Evolutionary conservation across 2,329 filamentous ascomycete genomes (phyloP).

Genomic region (Alternaria infectoria): DNA sequence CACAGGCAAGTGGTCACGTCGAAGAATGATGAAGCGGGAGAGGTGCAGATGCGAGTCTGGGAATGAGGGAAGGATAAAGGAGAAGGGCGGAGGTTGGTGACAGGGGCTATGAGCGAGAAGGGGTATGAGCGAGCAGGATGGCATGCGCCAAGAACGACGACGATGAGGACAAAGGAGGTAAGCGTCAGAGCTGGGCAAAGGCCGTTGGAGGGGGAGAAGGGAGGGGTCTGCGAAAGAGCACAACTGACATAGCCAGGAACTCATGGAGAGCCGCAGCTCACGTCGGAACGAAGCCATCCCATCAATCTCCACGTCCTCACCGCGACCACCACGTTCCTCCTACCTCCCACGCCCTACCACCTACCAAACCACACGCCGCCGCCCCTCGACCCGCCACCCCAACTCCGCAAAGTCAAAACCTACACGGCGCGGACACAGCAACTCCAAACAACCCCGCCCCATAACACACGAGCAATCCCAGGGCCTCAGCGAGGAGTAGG

Average conservation of each 20-base stretch:
- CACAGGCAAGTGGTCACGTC: background rate
- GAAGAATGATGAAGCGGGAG: background rate
- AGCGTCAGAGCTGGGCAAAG: background rate
- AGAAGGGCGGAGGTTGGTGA: background rate
- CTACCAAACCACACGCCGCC: background rate
- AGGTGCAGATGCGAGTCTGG: background rate
- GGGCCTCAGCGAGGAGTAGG: constrained; percentile 16
- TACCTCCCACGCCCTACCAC: background rate
- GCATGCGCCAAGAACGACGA: background rate
- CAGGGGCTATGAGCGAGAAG: background rate
- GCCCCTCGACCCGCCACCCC: constrained; percentile 16
- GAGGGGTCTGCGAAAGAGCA: background rate
- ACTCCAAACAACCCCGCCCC: constrained; percentile 7
- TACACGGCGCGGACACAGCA: constrained; percentile 25
- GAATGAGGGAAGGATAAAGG: background rate
- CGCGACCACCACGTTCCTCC: background rate
- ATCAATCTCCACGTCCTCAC: background rate
- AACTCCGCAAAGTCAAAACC: constrained; percentile 3
- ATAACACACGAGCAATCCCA: constrained; percentile 12
- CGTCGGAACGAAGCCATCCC: background rate
- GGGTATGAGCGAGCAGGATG: background rate
- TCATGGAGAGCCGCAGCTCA: background rate
- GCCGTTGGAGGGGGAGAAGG: background rate
- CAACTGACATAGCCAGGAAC: background rate
- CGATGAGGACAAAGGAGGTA: background rate